Conservation (phyloP, 768 basidiomycete genomes). For the Boletellus ananas region DNA sequence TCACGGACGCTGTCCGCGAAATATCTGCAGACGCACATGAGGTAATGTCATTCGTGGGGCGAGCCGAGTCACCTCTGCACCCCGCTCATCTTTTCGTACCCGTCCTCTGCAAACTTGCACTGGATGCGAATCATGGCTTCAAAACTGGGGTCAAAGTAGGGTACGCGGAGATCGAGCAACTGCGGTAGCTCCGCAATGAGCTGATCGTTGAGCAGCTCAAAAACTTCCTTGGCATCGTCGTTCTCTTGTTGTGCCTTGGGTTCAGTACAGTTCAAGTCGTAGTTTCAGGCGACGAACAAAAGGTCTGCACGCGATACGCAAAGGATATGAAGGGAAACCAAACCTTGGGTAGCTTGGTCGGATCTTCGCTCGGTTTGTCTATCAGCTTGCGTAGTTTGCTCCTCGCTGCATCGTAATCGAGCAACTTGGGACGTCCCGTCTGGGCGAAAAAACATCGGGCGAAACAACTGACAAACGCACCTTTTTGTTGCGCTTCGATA, state of each 20-base stretch:
- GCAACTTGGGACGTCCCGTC: slow-evolving; percentile 48
- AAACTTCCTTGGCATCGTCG: slow-evolving; percentile 93
- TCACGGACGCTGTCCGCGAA: slow-evolving; percentile 89
- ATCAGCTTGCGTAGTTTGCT: slow-evolving; percentile 85
- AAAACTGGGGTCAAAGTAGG: slow-evolving; percentile 97
- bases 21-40: slow-evolving; percentile 48
- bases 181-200: slow-evolving; percentile 89
- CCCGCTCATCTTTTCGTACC: slow-evolving; percentile 93
- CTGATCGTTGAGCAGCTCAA: slow-evolving; percentile 89
- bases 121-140: slow-evolving; percentile 99
- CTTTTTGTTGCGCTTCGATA: slow-evolving; percentile 95
- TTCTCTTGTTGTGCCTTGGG: slow-evolving; percentile 84
- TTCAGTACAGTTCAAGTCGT: background rate
- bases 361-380: slow-evolving; percentile 92
- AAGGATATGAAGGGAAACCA: slow-evolving; percentile 1
- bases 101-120: slow-evolving; percentile 95
- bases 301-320: too few relatives aligned
- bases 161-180: slow-evolving; percentile 90
- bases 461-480: slow-evolving; percentile 35
- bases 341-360: slow-evolving; percentile 84
- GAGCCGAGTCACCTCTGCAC: slow-evolving; percentile 69
- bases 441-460: background rate
- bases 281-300: background rate
- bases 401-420: slow-evolving; percentile 93
- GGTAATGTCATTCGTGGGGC: slow-evolving; percentile 37